Conservation (phyloP, 2,329 filamentous ascomycete genomes). For the Pyricularia grisea region DNA sequence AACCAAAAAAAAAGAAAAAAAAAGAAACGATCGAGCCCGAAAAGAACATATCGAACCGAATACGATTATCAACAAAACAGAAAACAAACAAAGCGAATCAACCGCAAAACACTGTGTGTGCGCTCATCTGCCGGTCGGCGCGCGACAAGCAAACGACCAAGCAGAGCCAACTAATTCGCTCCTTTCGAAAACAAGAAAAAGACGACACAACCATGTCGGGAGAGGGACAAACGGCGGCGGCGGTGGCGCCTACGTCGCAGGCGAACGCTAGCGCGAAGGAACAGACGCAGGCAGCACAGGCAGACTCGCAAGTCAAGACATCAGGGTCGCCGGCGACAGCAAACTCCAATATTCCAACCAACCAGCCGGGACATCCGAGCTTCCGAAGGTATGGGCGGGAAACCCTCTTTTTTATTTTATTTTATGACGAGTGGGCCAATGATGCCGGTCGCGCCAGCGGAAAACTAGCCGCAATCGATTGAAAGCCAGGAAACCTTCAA, state of each 20-base stretch:
- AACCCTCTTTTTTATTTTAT: background rate
- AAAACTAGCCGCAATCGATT: background rate
- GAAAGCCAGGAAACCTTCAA: constrained; percentile 3
- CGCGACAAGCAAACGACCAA: background rate
- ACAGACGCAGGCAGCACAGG: background rate
- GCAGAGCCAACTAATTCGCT: background rate
- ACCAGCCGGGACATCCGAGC: constrained; percentile 34
- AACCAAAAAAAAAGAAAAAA: too few species aligned
- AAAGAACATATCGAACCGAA: background rate
- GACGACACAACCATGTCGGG: background rate
- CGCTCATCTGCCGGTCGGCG: background rate
- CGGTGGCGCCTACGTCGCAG: background rate
- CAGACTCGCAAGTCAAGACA: background rate
- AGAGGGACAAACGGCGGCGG: background rate
- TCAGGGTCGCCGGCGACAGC: background rate
- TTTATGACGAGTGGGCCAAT: constrained; percentile 7
- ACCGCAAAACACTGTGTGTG: background rate
- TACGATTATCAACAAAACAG: background rate
- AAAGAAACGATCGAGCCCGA: too few species aligned
- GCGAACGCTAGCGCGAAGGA: background rate
- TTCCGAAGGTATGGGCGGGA: constrained; percentile 40
- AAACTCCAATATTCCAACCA: background rate
- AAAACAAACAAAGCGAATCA: background rate
- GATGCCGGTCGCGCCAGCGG: background rate
- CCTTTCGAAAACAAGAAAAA: background rate